Evolutionary conservation across 2,329 filamentous ascomycete species (phyloP), one percentile per base, ranked within the genome.

Genomic region (Fusarium sp.): DNA sequence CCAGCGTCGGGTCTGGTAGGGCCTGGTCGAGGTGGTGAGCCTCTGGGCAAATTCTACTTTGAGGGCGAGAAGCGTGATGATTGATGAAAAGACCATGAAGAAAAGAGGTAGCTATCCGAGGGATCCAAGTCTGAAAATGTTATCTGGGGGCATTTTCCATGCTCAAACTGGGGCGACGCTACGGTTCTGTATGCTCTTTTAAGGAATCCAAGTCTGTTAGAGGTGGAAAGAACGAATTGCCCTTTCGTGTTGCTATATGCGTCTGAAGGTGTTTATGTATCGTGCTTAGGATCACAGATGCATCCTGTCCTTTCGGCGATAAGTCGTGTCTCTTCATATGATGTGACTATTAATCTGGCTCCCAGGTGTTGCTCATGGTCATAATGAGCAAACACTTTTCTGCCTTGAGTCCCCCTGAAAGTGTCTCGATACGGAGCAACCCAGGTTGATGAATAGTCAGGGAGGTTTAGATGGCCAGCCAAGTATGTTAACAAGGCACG

Each of bases 41-140:
- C 86, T 13, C 76, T 91, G 61, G 90, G 90, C 16, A 88, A 87
- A 71, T 91, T 91, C 76, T 90, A 89, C 73, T 92, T 92, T 76
- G 91, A 92, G 78, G 85, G 87, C 14, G 75, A 79, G 27, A 77
- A 66, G 52, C 73, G 75, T 39, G 73, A 76, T 13, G 72, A 75
- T 20, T 74, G 60, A 68, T 48, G 35, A 41, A 16, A 6, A 6
- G 39, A 11, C 37, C 23, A 32, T 30, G 25, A 48, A 6, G 41
- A 57, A 63, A 48, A 52, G 56, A 59, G 32, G 27, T 25, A 50
- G 45, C 9, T 50, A 16, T 41, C 14, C 11, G 20, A 62, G 35
- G 43, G 27, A 27, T 39, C 35, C 23, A 23, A 37, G 34, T 61
- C 43, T 34, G 48, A 35, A 34, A 30, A 34, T 60, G 18, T 7